Evolutionary conservation across 495 filamentous ascomycete species (phyloP).

Genomic region (Penicillium crystallinum): DNA sequence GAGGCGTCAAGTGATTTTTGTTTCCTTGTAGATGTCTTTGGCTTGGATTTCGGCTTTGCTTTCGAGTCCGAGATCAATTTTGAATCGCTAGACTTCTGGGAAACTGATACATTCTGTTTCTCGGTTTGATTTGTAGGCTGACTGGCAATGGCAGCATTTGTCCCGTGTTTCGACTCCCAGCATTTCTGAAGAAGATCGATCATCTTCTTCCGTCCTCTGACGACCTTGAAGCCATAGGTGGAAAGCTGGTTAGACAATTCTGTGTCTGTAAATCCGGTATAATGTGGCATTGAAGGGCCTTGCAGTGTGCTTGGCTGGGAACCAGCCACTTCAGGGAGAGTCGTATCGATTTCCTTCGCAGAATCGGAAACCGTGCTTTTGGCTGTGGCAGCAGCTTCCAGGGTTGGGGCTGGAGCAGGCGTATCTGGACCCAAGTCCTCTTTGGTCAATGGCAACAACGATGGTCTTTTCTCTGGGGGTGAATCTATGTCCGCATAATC

Average conservation of each 20-base stretch:
- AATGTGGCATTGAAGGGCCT: constrained; percentile 51
- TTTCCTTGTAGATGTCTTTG: background rate
- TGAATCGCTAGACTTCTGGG: background rate
- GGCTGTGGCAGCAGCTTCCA: background rate
- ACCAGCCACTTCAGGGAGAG: background rate
- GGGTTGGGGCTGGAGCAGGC: background rate
- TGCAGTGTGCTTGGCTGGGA: constrained; percentile 3
- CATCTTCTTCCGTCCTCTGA: constrained; percentile 66
- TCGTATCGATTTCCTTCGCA: background rate
- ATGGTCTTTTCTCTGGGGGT: constrained; percentile 1
- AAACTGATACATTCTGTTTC: background rate
- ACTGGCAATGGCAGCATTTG: background rate
- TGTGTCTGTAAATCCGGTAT: constrained; percentile 55
- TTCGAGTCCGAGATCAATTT: background rate
- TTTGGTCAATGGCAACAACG: background rate
- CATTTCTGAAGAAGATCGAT: constrained; percentile 67
- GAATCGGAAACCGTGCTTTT: background rate
- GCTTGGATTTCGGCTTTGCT: constrained; percentile 4
- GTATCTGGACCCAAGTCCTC: background rate
- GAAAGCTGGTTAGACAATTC: constrained; percentile 58
- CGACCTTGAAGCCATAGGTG: constrained; percentile 68
- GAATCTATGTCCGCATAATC: constrained; percentile 26
- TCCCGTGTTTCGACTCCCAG: constrained; percentile 53
- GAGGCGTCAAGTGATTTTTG: background rate
- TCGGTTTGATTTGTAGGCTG: background rate